These are phyloP conservation scores for Mucor indicus DNA, from an alignment of 371 early-diverging fungal species.

Conservation along the genomic window DNA sequence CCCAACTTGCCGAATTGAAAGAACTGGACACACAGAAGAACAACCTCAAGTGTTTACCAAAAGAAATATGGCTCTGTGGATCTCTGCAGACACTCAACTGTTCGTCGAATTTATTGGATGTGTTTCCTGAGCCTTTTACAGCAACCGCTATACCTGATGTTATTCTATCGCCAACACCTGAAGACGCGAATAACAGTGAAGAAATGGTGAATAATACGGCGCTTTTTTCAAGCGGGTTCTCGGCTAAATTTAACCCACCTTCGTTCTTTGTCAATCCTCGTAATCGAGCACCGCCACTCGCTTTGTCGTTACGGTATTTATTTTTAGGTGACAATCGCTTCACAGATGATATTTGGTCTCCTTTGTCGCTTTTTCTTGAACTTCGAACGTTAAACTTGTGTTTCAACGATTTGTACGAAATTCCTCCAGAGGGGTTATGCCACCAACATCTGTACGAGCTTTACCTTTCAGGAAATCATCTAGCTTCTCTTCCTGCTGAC, in stretches of 20 bases:
- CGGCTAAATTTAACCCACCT: constrained; percentile 52
- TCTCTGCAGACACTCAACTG: constrained; percentile 63
- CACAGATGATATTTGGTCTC: constrained; percentile 77
- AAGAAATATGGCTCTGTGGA: constrained; percentile 81
- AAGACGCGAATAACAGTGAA: constrained; percentile 31
- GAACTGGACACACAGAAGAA: constrained; percentile 48
- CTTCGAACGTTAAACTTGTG: constrained; percentile 79
- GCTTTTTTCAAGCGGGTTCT: constrained; percentile 40
- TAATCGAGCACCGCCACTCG: constrained; percentile 63
- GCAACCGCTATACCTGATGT: background rate
- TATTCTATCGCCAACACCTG: background rate
- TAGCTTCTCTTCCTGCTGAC: constrained; percentile 84
- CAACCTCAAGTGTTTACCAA: constrained; percentile 70
- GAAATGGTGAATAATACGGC: constrained; percentile 73
- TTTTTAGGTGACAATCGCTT: constrained; percentile 81
- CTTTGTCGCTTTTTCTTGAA: constrained; percentile 69
- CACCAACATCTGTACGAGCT: constrained; percentile 66
- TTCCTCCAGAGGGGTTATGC: constrained; percentile 57
- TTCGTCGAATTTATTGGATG: constrained; percentile 71
- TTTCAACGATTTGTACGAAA: constrained; percentile 83
- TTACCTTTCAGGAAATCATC: constrained; percentile 82
- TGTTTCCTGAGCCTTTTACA: constrained; percentile 30
- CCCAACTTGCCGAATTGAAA: constrained; percentile 28
- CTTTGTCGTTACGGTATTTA: constrained; percentile 59
- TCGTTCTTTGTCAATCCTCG: constrained; percentile 52